Conservation (phyloP, 2,329 filamentous ascomycete genomes). For the Alternaria burnsii region DNA sequence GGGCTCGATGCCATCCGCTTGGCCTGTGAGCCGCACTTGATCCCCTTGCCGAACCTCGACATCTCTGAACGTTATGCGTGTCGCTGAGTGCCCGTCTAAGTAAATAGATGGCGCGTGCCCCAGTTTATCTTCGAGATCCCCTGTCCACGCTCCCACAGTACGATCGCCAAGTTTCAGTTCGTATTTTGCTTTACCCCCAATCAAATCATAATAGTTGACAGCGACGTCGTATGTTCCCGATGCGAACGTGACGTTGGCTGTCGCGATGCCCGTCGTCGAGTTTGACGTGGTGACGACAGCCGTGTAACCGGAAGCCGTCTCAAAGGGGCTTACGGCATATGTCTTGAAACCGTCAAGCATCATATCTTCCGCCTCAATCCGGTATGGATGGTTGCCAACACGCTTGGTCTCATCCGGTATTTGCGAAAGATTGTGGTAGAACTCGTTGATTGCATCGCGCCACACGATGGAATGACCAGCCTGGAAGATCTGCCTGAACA, state of each 20-base stretch:
- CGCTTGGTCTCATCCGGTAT: conserved; percentile 66
- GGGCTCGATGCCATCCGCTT: conserved; percentile 67
- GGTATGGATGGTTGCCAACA: conserved; percentile 68
- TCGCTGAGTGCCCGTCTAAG: conserved; percentile 72
- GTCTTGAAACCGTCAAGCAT: conserved; percentile 64
- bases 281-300: conserved; percentile 66
- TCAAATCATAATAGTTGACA: conserved; percentile 72
- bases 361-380: conserved; percentile 76
- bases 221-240: conserved; percentile 69
- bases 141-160: conserved; percentile 66
- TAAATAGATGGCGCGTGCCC: conserved; percentile 67
- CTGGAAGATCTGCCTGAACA: conserved; percentile 69
- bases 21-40: conserved; percentile 64
- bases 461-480: conserved; percentile 75
- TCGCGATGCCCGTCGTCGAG: conserved; percentile 60
- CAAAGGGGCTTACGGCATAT: conserved; percentile 65
- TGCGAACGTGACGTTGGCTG: conserved; percentile 57
- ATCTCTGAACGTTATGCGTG: conserved; percentile 65
- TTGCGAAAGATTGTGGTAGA: conserved; percentile 68
- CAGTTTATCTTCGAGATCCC: conserved; percentile 66
- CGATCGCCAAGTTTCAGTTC: conserved; percentile 63
- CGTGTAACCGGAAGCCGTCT: conserved; percentile 65
- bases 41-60: conserved; percentile 63
- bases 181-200: conserved; percentile 66
- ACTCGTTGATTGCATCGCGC: conserved; percentile 72